These are phyloP conservation scores for Croton laevigatus DNA, from an alignment of 441 rosid species.

Conservation along the genomic window DNA sequence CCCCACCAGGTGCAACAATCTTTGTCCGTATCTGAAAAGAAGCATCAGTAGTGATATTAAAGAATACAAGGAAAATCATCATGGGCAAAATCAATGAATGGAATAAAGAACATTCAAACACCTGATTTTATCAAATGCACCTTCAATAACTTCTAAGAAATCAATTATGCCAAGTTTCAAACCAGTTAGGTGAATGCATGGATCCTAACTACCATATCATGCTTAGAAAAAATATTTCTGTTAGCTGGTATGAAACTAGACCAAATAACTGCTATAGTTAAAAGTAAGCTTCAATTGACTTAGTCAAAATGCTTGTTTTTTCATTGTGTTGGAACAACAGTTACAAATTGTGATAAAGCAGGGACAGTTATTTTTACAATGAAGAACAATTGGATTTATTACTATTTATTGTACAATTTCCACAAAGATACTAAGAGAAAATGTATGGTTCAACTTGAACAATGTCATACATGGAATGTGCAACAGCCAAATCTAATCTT, in stretches of 20 bases:
- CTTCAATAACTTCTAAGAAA: neutral
- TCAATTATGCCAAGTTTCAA: neutral
- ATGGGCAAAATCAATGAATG: neutral
- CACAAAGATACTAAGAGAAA: neutral
- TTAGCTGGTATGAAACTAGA: neutral
- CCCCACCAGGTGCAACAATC: constrained; percentile 84
- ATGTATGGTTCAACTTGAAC: neutral
- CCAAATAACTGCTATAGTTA: neutral
- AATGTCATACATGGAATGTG: neutral
- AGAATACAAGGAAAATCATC: neutral
- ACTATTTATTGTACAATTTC: neutral
- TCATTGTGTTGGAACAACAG: neutral
- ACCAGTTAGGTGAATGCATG: too few species aligned
- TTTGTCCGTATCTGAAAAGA: constrained; percentile 59
- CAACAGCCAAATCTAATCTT: neutral
- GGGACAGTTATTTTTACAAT: neutral
- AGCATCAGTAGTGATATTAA: neutral
- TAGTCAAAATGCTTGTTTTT: neutral
- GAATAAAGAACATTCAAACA: constrained; percentile 7
- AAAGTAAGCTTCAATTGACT: neutral
- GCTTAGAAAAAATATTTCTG: neutral
- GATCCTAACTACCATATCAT: neutral
- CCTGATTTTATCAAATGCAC: neutral
- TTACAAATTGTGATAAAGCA: neutral
- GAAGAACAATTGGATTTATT: neutral